Evolutionary conservation across 2,329 filamentous ascomycete species (phyloP).

Genomic region (Cladosporium sp.): DNA sequence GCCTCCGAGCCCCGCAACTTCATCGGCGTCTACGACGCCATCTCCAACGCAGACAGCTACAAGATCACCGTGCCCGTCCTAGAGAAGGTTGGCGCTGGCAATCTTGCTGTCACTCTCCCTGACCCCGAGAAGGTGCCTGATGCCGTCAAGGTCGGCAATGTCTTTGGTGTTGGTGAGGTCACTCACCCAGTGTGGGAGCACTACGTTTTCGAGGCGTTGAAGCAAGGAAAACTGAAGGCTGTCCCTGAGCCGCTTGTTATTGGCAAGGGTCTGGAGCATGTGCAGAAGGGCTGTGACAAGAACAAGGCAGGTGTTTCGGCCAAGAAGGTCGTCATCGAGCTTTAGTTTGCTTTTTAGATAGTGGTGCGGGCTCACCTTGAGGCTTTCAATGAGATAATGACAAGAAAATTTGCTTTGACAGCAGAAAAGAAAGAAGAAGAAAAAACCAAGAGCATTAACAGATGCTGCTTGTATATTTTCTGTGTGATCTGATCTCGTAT

Average conservation of each 20-base stretch:
- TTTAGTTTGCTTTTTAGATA: conserved; percentile 15
- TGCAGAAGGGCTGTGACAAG: conserved; percentile 34
- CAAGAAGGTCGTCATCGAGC: conserved; percentile 38
- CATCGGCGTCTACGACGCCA: conserved; percentile 44
- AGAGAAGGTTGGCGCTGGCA: conserved; percentile 33
- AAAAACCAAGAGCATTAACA: background rate
- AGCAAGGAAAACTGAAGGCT: conserved; percentile 33
- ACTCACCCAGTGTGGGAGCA: conserved; percentile 31
- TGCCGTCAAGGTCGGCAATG: conserved; percentile 30
- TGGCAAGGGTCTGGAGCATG: conserved; percentile 38
- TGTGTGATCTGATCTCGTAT: no score
- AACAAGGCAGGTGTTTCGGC: conserved; percentile 37
- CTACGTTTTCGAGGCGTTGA: conserved; percentile 37
- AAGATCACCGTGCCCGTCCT: conserved; percentile 27
- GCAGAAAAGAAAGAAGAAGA: background rate
- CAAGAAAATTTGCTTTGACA: background rate
- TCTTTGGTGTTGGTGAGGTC: conserved; percentile 32
- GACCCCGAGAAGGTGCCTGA: conserved; percentile 26
- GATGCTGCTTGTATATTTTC: background rate
- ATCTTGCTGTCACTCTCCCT: conserved; percentile 24
- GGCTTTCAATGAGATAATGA: background rate
- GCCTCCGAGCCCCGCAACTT: conserved; percentile 36
- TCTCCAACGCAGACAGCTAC: conserved; percentile 29
- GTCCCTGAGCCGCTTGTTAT: conserved; percentile 41
- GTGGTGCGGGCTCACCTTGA: background rate